Base-by-base conservation (phyloP, 2,329 filamentous ascomycete species). In the Venturia aucupariae region DNA sequence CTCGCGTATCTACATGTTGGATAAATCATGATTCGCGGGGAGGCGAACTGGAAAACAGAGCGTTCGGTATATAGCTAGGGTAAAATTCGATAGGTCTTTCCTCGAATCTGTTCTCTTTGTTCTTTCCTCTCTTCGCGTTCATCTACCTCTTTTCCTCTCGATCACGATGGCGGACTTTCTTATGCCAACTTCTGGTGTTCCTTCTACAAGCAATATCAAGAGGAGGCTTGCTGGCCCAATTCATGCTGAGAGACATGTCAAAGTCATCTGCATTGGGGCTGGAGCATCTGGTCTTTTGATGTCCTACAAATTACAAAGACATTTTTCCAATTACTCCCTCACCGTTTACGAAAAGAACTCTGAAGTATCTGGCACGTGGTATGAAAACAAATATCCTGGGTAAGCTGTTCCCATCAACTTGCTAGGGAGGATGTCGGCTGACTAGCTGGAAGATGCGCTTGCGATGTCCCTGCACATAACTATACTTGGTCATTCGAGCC, bases 401-500 rank as follows among this genome's bases (percentile, higher is more conserved):
- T 75, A 70, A 65, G 72, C 70, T 41, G 51, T 27, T 51, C 62
- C 62, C 17, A 39, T 42, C 24, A 4, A 19, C 35, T 19, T 3
- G 11, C 22, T 30, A 24, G 19, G 44, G 24, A 42, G 22, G 15
- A 42, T n/a, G 5, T 38, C 10, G 19, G 44, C 39, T 55, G 19
- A 65, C 22, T 17, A 63, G 32, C 30, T 66, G n/a, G 27, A 59
- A 74, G 72, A 48, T 80, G 78, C 69, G 78, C 77, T 4, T 81
- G 78, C 67, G 80, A 84, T 64, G 76, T 83, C 0, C 80, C 80
- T 1, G 75, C 79, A 0, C 80, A 82, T 68, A 81, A 80, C 67
- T 83, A 83, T 71, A 79, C 77, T 0, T 81, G 75, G 72, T 77
- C 75, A 8, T 82, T 81, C 62, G 79, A 81, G 67, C 79, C 78